phyloP scores from a whole-genome alignment of 2,329 filamentous ascomycete genomes.

The Paradendryphiella salina region DNA sequence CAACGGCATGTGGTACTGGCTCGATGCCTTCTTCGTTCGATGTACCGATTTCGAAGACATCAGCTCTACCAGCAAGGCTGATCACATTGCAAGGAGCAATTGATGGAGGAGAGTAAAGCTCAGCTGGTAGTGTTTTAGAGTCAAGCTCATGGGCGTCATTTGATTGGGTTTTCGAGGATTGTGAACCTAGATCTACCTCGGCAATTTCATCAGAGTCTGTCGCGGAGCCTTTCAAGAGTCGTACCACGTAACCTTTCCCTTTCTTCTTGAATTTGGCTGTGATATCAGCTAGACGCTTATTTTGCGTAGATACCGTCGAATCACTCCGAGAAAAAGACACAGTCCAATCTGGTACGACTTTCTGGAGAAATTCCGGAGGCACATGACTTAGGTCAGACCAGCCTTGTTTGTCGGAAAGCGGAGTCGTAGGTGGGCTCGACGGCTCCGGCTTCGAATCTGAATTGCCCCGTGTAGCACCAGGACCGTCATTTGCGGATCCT shows the following conservation, averaged over 20 bases:
- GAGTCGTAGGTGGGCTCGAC: slow-evolving; percentile 32
- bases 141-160: slow-evolving; percentile 26
- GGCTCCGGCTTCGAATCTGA: slow-evolving; percentile 18
- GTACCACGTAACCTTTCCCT: slow-evolving; percentile 39
- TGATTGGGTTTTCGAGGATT: neutral
- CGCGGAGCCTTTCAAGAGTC: slow-evolving; percentile 34
- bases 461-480: slow-evolving; percentile 15
- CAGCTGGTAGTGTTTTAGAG: slow-evolving; percentile 15
- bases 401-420: slow-evolving; percentile 30
- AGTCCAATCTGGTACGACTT: slow-evolving; percentile 39
- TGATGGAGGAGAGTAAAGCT: slow-evolving; percentile 23
- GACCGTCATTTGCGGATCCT: slow-evolving; percentile 20
- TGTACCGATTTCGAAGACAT: slow-evolving; percentile 33
- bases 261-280: slow-evolving; percentile 42
- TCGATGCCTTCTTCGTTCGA: slow-evolving; percentile 28
- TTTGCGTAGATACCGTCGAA: slow-evolving; percentile 32
- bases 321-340: slow-evolving; percentile 33
- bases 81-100: neutral
- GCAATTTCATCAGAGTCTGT: slow-evolving; percentile 32
- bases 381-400: slow-evolving; percentile 38
- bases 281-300: slow-evolving; percentile 34
- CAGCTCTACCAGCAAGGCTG: neutral
- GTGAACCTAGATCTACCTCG: slow-evolving; percentile 32
- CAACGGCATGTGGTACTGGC: neutral
- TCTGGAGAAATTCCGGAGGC: slow-evolving; percentile 35